These are phyloP conservation scores for Suillus weaverae DNA, from an alignment of 768 basidiomycete genomes.

Conservation along the genomic window DNA sequence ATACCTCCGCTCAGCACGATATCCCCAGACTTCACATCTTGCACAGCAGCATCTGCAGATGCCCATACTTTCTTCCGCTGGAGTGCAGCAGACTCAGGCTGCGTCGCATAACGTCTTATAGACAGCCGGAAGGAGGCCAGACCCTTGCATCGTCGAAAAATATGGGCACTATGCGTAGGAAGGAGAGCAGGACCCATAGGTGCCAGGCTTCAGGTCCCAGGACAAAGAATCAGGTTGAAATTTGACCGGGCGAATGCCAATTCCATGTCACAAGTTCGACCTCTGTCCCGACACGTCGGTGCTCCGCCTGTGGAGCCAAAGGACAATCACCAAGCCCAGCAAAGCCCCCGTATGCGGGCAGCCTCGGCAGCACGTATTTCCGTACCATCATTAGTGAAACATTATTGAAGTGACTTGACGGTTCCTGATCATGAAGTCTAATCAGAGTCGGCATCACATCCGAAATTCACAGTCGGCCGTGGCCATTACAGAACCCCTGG, in stretches of 20 bases:
- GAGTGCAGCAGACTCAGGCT: constrained; percentile 22
- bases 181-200: constrained; percentile 9
- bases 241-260: not conserved
- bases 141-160: constrained; percentile 9
- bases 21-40: constrained; percentile 75
- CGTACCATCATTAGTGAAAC: not conserved
- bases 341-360: not conserved
- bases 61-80: constrained; percentile 61
- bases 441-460: not conserved
- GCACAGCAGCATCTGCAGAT: constrained; percentile 73
- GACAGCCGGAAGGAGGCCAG: constrained; percentile 3
- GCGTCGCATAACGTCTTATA: constrained; percentile 12
- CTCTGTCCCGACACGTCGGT: not conserved
- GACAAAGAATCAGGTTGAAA: not conserved
- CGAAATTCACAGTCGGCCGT: not conserved
- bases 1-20: constrained; percentile 75
- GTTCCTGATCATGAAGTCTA: not conserved
- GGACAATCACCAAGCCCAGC: not conserved
- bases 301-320: not conserved
- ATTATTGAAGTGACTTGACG: not conserved
- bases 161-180: constrained; percentile 9
- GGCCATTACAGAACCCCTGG: not conserved
- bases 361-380: not conserved
- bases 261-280: not conserved
- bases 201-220: not conserved